These are phyloP conservation scores for Plasmodium yoelii DNA, from an alignment of 169 alveolate genomes.

Conservation along the genomic window DNA sequence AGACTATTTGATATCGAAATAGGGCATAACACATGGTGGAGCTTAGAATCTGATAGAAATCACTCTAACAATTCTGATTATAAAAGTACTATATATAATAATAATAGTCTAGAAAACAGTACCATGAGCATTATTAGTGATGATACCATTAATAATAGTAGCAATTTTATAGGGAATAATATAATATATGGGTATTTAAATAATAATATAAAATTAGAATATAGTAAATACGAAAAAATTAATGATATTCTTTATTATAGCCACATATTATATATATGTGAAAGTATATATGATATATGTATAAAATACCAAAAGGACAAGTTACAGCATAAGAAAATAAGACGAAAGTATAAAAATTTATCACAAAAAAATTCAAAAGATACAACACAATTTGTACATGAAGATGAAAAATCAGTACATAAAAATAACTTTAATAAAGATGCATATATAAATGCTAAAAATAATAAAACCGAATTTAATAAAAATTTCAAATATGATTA, in stretches of 20 bases:
- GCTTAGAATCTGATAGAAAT: no score
- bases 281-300: conserved; percentile 20
- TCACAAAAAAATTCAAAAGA: conserved; percentile 17
- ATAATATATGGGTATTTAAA: conserved; percentile 6
- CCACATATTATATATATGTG: conserved; percentile 58
- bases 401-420: background rate
- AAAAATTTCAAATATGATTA: background rate
- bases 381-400: background rate
- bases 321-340: conserved; percentile 7
- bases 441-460: background rate
- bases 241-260: conserved; percentile 19
- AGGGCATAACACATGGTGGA: no score
- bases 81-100: no score
- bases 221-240: conserved; percentile 40
- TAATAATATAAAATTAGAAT: conserved; percentile 13
- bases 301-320: conserved; percentile 26
- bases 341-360: conserved; percentile 17
- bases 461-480: background rate
- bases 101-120: no score
- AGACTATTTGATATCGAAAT: background rate
- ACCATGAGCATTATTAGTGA: no score
- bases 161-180: background rate
- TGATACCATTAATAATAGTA: no score
- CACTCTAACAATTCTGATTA: no score
- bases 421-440: background rate